Percentiles rank a stretch among this genome's conserved stretches.
These are phyloP conservation scores for Abelmoschus esculentus DNA, from an alignment of 345 rosid genomes.

Conservation along the genomic window DNA sequence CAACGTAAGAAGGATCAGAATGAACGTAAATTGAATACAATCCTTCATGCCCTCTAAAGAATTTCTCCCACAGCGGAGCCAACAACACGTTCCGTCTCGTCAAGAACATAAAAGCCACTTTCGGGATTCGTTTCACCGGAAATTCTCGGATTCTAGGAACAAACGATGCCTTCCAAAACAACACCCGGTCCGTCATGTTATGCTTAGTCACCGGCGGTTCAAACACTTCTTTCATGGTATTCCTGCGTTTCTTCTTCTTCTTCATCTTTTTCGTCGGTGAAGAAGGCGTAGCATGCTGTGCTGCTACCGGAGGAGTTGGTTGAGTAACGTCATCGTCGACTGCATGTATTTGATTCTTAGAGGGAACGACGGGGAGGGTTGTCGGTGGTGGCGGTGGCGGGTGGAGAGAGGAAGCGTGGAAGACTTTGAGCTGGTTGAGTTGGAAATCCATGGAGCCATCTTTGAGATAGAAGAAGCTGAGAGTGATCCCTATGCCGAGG, in stretches of 20 bases:
- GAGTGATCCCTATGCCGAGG: constrained; percentile 1
- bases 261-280: no score
- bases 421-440: not conserved
- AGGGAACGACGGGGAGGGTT: no score
- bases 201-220: constrained; percentile 33
- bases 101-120: constrained; percentile 80
- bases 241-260: not conserved
- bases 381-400: not conserved
- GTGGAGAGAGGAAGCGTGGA: not conserved
- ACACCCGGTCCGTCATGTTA: constrained; percentile 57
- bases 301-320: not conserved
- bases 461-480: constrained; percentile 7
- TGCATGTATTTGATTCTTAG: no score
- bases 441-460: not conserved
- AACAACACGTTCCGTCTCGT: constrained; percentile 60
- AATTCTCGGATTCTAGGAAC: constrained; percentile 21
- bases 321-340: no score
- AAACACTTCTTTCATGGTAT: constrained; percentile 15
- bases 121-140: constrained; percentile 43
- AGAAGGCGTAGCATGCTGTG: not conserved
- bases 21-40: constrained; percentile 65
- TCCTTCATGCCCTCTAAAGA: constrained; percentile 61
- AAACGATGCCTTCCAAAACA: constrained; percentile 50
- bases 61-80: constrained; percentile 80
- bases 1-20: constrained; percentile 48